phyloP scores from a whole-genome alignment of 768 basidiomycete species.

The Suillus paluster region DNA sequence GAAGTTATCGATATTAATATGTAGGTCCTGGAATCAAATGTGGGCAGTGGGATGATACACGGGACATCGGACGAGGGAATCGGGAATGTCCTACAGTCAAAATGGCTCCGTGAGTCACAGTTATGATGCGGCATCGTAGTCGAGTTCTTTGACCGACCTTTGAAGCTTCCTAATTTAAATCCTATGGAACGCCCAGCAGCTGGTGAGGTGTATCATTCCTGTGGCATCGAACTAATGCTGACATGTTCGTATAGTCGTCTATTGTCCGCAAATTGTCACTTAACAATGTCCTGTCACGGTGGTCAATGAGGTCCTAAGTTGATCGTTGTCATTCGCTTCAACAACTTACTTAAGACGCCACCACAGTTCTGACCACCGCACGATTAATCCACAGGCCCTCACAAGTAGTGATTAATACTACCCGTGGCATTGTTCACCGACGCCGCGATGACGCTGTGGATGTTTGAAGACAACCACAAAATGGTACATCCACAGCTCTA shows the following conservation, averaged over 20 bases:
- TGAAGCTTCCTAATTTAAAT: too few relatives aligned
- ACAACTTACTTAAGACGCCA: too few relatives aligned
- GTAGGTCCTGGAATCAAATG: too few relatives aligned
- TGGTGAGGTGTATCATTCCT: neutral
- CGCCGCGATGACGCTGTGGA: neutral
- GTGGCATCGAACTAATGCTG: neutral
- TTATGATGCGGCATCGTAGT: too few relatives aligned
- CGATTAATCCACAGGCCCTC: neutral
- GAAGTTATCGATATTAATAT: too few relatives aligned
- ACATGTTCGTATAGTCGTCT: neutral
- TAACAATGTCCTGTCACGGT: neutral
- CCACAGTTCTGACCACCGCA: neutral
- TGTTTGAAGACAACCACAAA: neutral
- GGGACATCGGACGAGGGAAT: too few relatives aligned
- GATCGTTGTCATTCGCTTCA: neutral
- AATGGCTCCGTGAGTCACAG: too few relatives aligned
- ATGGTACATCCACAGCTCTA: neutral
- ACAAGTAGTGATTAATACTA: neutral
- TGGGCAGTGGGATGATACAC: too few relatives aligned
- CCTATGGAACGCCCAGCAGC: too few relatives aligned
- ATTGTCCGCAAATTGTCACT: neutral
- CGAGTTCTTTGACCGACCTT: too few relatives aligned
- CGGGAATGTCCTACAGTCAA: too few relatives aligned
- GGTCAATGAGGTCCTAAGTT: neutral
- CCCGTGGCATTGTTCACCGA: neutral